phyloP scores from a whole-genome alignment of 1,139 yeast species.

The Waltiozyma sp. region DNA sequence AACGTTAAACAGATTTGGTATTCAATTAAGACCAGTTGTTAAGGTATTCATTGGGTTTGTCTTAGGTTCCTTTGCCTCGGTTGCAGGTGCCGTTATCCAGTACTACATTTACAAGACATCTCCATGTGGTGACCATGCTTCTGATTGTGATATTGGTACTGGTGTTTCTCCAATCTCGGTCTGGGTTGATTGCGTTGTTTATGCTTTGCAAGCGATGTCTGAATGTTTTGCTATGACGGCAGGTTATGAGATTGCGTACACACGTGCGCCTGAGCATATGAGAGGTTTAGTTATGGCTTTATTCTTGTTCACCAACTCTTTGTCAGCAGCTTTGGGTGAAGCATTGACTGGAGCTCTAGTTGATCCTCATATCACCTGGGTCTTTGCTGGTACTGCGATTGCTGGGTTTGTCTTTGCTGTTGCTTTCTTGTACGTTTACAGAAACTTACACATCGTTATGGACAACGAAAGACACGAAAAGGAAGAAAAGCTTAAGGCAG shows the following conservation, averaged over 20 bases:
- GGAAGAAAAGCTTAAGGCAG: slow-evolving; percentile 8
- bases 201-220: slow-evolving; percentile 47
- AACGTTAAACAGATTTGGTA: slow-evolving; percentile 36
- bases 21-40: slow-evolving; percentile 58
- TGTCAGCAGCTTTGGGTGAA: slow-evolving; percentile 47
- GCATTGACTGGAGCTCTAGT: slow-evolving; percentile 42
- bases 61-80: slow-evolving; percentile 60
- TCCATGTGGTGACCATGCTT: slow-evolving; percentile 49
- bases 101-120: slow-evolving; percentile 60
- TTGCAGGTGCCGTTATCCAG: slow-evolving; percentile 76
- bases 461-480: slow-evolving; percentile 25
- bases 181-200: slow-evolving; percentile 42
- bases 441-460: slow-evolving; percentile 44
- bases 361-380: slow-evolving; percentile 47
- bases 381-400: slow-evolving; percentile 39
- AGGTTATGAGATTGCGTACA: slow-evolving; percentile 60
- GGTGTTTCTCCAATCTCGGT: slow-evolving; percentile 40
- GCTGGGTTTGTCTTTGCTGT: slow-evolving; percentile 34
- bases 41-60: slow-evolving; percentile 70
- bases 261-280: slow-evolving; percentile 60
- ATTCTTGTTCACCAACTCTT: slow-evolving; percentile 48
- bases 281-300: slow-evolving; percentile 60
- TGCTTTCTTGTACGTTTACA: slow-evolving; percentile 34
- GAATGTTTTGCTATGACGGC: slow-evolving; percentile 64
- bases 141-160: slow-evolving; percentile 35